Base-by-base conservation (phyloP, 345 rosid species). In the Diplotaxis tenuifolia region DNA sequence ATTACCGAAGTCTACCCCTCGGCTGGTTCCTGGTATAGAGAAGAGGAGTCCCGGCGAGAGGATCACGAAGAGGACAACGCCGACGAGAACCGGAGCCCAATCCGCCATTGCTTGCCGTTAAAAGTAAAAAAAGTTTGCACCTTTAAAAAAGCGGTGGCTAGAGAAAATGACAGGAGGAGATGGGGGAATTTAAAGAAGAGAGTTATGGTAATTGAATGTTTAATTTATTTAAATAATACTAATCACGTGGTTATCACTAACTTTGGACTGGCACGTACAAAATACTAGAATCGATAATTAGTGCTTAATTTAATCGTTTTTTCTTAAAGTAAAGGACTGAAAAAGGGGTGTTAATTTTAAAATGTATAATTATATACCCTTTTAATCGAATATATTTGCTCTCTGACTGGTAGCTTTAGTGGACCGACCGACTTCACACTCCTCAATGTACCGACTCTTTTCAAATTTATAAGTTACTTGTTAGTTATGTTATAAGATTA, bases 51-150 rank as follows among this genome's bases (percentile, higher is more conserved):
- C 97, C n/a, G 97, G 96, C 23, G 88, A 84, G 42, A 95, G 88
- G 29, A 92, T 38, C 74, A 92, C 87, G 82, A 95, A 95, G 14
- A 95, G 79, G 53, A 92, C 77, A 27, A 92, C 92, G 5, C 97
- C 99, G 25, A 95, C 76, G 15, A 95, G 9, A 18, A 90, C 92
- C 9, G 99, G 97, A 19, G 95, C 99, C 97, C 99, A 92, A 77
- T 90, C 99, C 12, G 92, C 91, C 96, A 92, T 95, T 64, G 10
- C 3, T 16, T 45, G 58, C 58, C 67, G n/a, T 22, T 14, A 15
- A 42, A 65, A 54, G 21, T 47, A 40, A 8, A 47, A 47, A 57
- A 66, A 60, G 57, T 15, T 62, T 40, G 1, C 20, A 29, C 6
- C 70, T 75, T 70, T 29, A 8, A 52, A 49, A 59, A 70, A 47